phyloP scores from a whole-genome alignment of 106 monocot species.

The Platanthera guangdongensis region DNA sequence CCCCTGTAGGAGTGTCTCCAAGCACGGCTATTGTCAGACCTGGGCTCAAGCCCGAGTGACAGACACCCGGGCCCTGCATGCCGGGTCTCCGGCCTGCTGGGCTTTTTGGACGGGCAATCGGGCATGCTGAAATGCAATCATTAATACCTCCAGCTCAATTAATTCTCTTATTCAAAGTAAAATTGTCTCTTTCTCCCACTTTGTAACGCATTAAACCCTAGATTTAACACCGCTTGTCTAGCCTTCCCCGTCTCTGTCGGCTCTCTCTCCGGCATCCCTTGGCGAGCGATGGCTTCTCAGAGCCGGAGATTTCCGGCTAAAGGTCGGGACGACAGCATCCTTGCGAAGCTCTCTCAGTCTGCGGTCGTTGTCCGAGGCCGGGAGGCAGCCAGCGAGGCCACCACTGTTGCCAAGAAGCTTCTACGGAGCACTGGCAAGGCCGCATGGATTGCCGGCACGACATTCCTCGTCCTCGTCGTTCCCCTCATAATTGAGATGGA shows the following conservation, averaged over 20 bases:
- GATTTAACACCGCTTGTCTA: not conserved
- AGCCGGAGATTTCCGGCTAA: not conserved
- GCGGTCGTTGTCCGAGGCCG: slow-evolving; percentile 46
- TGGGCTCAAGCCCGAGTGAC: too few species aligned
- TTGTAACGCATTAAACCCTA: not conserved
- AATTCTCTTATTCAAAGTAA: too few species aligned
- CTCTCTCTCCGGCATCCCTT: not conserved
- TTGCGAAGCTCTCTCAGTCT: slow-evolving; percentile 49
- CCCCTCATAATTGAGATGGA: slow-evolving; percentile 87
- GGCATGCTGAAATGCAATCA: too few species aligned
- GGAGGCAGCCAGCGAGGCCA: slow-evolving; percentile 36
- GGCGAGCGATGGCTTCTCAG: not conserved
- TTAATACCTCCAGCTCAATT: too few species aligned
- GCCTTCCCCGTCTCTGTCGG: too few species aligned
- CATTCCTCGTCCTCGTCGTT: slow-evolving; percentile 67
- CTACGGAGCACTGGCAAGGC: slow-evolving; percentile 69
- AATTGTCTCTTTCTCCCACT: not conserved
- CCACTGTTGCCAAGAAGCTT: slow-evolving; percentile 54
- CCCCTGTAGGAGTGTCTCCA: too few species aligned
- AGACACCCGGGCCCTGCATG: too few species aligned
- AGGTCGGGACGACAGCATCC: slow-evolving; percentile 18
- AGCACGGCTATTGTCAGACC: too few species aligned
- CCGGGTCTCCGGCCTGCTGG: too few species aligned
- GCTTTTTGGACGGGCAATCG: too few species aligned
- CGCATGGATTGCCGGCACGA: slow-evolving; percentile 84